Evolutionary conservation across 176 grass and related monocot genomes (phyloP).

Genomic region (Raddia guianensis): DNA sequence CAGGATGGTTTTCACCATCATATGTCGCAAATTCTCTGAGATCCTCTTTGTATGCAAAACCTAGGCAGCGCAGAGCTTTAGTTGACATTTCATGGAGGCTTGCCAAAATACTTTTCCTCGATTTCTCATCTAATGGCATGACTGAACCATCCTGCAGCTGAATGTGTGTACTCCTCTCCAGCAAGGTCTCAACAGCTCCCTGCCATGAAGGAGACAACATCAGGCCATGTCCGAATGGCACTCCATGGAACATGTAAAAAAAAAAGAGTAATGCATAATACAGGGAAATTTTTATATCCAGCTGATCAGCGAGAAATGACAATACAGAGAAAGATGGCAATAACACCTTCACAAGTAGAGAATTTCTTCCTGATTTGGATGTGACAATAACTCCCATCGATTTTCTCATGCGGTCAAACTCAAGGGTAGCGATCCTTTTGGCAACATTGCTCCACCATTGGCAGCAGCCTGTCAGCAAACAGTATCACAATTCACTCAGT

Average conservation of each 20-base stretch:
- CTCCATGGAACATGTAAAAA: not conserved
- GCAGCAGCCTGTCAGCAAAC: conserved; percentile 65
- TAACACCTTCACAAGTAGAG: conserved; percentile 82
- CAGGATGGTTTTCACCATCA: conserved; percentile 91
- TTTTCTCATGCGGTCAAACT: conserved; percentile 87
- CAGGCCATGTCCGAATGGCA: conserved; percentile 19
- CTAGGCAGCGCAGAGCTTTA: conserved; percentile 90
- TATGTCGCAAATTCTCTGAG: conserved; percentile 80
- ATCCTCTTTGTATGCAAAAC: conserved; percentile 92
- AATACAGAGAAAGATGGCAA: conserved; percentile 4
- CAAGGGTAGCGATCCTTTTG: conserved; percentile 80
- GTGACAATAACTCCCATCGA: conserved; percentile 83
- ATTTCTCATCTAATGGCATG: conserved; percentile 67
- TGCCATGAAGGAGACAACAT: conserved; percentile 48
- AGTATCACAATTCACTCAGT: conserved; percentile 13
- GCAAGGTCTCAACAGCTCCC: conserved; percentile 92
- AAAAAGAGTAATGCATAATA: not conserved
- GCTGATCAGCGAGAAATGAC: conserved; percentile 8
- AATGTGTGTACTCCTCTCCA: conserved; percentile 79
- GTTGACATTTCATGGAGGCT: conserved; percentile 90
- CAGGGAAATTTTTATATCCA: conserved; percentile 5
- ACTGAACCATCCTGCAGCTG: conserved; percentile 87
- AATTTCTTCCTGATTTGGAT: conserved; percentile 72
- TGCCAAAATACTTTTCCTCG: conserved; percentile 58
- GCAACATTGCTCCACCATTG: conserved; percentile 72